Evolutionary conservation across 2,329 filamentous ascomycete species (phyloP).

Genomic region (Ceratocystis huliohia): DNA sequence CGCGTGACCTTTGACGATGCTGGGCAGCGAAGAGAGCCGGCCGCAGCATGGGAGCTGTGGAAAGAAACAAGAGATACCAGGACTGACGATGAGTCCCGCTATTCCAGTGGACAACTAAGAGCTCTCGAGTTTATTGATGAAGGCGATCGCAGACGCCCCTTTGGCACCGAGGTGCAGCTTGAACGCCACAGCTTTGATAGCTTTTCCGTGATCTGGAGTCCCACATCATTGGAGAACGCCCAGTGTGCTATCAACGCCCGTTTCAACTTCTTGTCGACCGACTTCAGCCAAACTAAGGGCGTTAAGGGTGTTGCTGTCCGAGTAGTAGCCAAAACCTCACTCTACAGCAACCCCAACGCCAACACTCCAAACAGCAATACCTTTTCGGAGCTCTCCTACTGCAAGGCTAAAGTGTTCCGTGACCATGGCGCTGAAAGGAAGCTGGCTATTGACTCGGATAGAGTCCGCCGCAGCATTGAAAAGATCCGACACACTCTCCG

Average conservation of each 20-base stretch:
- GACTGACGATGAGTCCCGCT: constrained; percentile 69
- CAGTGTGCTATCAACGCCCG: constrained; percentile 83
- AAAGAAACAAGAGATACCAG: constrained; percentile 83
- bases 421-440: constrained; percentile 94
- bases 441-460: constrained; percentile 82
- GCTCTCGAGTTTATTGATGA: constrained; percentile 88
- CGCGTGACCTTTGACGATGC: constrained; percentile 97
- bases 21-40: constrained; percentile 72
- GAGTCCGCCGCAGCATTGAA: constrained; percentile 93
- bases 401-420: constrained; percentile 93
- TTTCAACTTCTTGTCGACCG: constrained; percentile 96
- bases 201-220: constrained; percentile 82
- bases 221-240: constrained; percentile 51
- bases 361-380: neutral
- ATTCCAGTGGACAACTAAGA: constrained; percentile 80
- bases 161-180: constrained; percentile 49
- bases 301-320: constrained; percentile 95
- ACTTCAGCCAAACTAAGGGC: constrained; percentile 97
- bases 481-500: constrained; percentile 60
- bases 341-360: constrained; percentile 35
- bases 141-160: constrained; percentile 46
- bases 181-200: constrained; percentile 80
- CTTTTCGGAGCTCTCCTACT: constrained; percentile 66
- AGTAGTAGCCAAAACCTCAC: constrained; percentile 81
- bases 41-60: constrained; percentile 77